Evolutionary conservation across 164 flowering plant genomes (phyloP).

Genomic region (Sextonia rubra): DNA sequence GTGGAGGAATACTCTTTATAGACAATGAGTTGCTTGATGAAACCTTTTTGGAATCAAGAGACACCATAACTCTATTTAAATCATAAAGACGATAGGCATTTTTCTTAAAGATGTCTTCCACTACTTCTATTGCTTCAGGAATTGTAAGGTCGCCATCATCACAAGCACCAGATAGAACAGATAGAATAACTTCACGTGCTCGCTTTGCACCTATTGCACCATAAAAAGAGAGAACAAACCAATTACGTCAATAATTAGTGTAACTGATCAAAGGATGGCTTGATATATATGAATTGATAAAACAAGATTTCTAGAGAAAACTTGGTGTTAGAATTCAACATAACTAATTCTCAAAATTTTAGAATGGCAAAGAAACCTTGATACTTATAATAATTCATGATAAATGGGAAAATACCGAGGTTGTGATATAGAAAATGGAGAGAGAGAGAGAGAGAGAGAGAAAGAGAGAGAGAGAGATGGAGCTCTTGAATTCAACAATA

Average conservation of each 20-base stretch:
- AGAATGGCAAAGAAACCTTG: too few relatives aligned
- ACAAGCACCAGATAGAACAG: slow-evolving; percentile 82
- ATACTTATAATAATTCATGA: too few relatives aligned
- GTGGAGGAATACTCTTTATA: slow-evolving; percentile 15
- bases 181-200: slow-evolving; percentile 70
- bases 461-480: too few relatives aligned
- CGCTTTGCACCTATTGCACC: slow-evolving; percentile 65
- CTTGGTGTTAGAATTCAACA: too few relatives aligned
- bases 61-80: slow-evolving; percentile 20
- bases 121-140: slow-evolving; percentile 75
- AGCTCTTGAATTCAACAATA: too few relatives aligned
- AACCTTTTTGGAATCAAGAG: slow-evolving; percentile 13
- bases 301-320: too few relatives aligned
- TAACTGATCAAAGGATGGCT: neutral
- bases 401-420: too few relatives aligned
- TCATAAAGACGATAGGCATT: slow-evolving; percentile 74
- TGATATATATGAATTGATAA: too few relatives aligned
- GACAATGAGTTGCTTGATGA: slow-evolving; percentile 16
- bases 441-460: too few relatives aligned
- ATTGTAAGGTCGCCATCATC: slow-evolving; percentile 76
- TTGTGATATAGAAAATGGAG: too few relatives aligned
- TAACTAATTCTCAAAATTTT: too few relatives aligned
- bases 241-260: neutral
- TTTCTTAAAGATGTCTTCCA: slow-evolving; percentile 55
- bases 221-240: neutral